Evolutionary conservation across 2,329 filamentous ascomycete genomes (phyloP), one percentile per base, ranked within the genome.

Genomic region (Xylaria sp.): DNA sequence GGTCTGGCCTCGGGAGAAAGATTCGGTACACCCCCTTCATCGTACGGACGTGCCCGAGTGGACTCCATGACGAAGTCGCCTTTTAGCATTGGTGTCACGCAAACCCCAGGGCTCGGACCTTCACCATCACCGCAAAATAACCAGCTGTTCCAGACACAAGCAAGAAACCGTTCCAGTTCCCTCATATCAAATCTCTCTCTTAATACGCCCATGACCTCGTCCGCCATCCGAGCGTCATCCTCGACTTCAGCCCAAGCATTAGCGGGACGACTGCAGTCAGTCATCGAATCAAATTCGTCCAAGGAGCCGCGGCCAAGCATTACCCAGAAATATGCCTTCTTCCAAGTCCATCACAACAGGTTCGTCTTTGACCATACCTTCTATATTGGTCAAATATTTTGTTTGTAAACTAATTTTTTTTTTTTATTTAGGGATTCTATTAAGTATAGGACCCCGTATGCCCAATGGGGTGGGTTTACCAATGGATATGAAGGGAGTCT

Each of bases 361-460:
- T 83, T 76, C 59, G 75, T 66, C 1, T 30, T 16, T 49, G n/a
- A 1, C n/a, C 35, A 5, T 3, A 3, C 54, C 4, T 19, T 39
- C 61, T 48, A 61, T 73, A 63, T 71, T 53, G 73, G 63, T 70
- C 52, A 7, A 10, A 5, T 46, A 46, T 46, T 4, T n/a, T 46
- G 42, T n/a, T 46, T n/a, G 13, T 52, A 10, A 61, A 57, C 64
- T 71, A 50, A 72, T 51, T 8, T 23, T 16, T 16, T 23, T 16
- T 16, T 5, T 59, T 2, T 30, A n/a, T 3, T 2, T 61, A 83
- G 81, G 72, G 80, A 83, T 60, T 74, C 80, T 4, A 76, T 78
- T 6, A 80, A 80, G 57, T 86, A 87, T 60, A 78, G 81, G 54
- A 85, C 82, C 3, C 84, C 84, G 1, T 87, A 87, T 67, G 78